Evolutionary conservation across 1,284 basidiomycete species (phyloP), one percentile per base, ranked within the genome.

Genomic region (Apiotrichum gracile): DNA sequence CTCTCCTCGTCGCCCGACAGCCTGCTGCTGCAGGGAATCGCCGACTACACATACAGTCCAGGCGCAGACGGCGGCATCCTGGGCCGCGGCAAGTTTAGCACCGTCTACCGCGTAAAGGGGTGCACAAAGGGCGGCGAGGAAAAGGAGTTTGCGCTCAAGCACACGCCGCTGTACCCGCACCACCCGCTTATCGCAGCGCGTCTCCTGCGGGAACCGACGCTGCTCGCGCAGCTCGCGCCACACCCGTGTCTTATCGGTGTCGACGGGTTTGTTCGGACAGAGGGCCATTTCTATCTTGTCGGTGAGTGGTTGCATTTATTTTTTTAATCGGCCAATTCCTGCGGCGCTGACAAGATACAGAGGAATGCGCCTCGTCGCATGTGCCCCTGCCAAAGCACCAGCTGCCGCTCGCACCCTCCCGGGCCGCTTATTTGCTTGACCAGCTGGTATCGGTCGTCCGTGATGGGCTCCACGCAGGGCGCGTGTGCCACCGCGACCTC

Each of bases 241-340:
- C 80, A 81, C 63, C 80, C 79, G 1, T 80, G 80, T 58, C 70
- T 82, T 24, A 77, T 81, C 38, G 72, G 75, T 38, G 80, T 82
- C 4, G 75, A 77, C 56, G 79, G 80, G 34, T 80, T 78, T 47
- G 76, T 81, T 25, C 66, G 79, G 5, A 81, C 81, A 0, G 72
- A 77, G 5, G 79, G 78, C 3, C 79, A 81, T 61, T 81, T 81
- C 60, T 82, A 82, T 64, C 77, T 82, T n/a, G 74, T 82, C 49
- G 79, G 74, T 71, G 57, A 50, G 68, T 66, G 13, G 6, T 22
- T 6, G 16, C 5, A 5, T 16, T 34, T 5, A 34, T 14, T 8
- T 14, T 5, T 5, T 5, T 34, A 12, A 34, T 21, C 25, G 24
- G 24, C 13, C 31, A 5, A 10, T 16, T n/a, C n/a, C n/a, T n/a